Evolutionary conservation across 768 basidiomycete genomes (phyloP).

Genomic region (Pulveroboletus sp.): DNA sequence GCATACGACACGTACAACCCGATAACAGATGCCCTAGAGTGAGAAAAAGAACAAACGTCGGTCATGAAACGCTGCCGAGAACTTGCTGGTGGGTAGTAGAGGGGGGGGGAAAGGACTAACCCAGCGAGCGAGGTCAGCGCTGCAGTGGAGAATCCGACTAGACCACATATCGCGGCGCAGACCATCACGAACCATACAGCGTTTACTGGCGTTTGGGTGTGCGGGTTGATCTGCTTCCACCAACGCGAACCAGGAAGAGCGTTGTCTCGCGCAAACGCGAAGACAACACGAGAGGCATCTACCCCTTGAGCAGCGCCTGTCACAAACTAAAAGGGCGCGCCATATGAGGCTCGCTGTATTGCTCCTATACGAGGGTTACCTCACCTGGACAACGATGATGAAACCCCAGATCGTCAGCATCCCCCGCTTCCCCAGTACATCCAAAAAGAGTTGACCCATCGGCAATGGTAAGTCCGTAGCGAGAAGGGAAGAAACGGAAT

Average conservation of each 20-base stretch:
- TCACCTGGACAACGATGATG: conserved; percentile 58
- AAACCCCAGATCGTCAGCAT: conserved; percentile 72
- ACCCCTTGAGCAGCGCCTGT: conserved; percentile 73
- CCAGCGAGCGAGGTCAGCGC: conserved; percentile 65
- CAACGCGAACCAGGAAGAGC: conserved; percentile 67
- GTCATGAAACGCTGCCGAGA: background rate
- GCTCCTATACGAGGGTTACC: background rate
- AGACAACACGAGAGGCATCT: conserved; percentile 70
- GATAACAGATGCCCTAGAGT: conserved; percentile 59
- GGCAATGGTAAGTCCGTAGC: conserved; percentile 50
- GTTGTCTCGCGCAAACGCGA: conserved; percentile 70
- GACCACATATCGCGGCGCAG: conserved; percentile 48
- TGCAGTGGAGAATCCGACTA: conserved; percentile 60
- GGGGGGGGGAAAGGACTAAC: too few species aligned
- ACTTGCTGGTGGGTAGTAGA: too few species aligned
- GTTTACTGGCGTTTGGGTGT: conserved; percentile 66
- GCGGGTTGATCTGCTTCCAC: conserved; percentile 59
- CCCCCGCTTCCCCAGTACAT: conserved; percentile 60
- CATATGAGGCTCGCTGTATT: background rate
- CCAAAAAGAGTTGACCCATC: conserved; percentile 68
- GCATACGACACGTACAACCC: conserved; percentile 65
- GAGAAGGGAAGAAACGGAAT: conserved; percentile 49
- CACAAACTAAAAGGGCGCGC: conserved; percentile 45
- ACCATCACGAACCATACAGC: conserved; percentile 73
- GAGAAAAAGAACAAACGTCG: background rate